Evolutionary conservation across 176 grass and related monocot genomes (phyloP).

Genomic region (Elaeis guineensis): DNA sequence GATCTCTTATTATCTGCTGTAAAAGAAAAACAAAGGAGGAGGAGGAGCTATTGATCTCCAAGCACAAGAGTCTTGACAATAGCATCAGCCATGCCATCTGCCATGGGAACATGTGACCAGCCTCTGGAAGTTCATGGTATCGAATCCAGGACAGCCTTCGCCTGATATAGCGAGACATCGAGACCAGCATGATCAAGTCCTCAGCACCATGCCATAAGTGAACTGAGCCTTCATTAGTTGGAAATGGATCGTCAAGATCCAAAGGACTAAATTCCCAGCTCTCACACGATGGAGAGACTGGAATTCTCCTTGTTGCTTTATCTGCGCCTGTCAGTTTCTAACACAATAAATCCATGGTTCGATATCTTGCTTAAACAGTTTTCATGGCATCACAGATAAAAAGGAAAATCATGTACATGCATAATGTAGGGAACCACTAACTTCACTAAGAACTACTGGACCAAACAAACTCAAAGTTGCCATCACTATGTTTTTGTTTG

Average conservation of each 20-base stretch:
- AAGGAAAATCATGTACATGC: too few species aligned
- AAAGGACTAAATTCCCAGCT: slow-evolving; percentile 75
- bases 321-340: slow-evolving; percentile 46
- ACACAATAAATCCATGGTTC: not conserved
- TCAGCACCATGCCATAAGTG: slow-evolving; percentile 78
- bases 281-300: slow-evolving; percentile 56
- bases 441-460: too few species aligned
- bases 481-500: too few species aligned
- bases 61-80: slow-evolving; percentile 51
- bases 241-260: slow-evolving; percentile 58
- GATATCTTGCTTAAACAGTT: too few species aligned
- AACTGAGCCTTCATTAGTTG: slow-evolving; percentile 51
- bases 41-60: slow-evolving; percentile 24
- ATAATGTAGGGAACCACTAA: too few species aligned
- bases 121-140: slow-evolving; percentile 59
- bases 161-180: slow-evolving; percentile 48
- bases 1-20: slow-evolving; percentile 12
- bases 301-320: slow-evolving; percentile 70
- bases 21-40: not conserved
- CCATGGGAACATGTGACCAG: slow-evolving; percentile 66
- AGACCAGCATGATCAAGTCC: slow-evolving; percentile 48
- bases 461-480: too few species aligned
- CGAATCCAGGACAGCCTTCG: slow-evolving; percentile 59
- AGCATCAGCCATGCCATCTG: slow-evolving; percentile 43
- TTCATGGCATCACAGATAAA: too few species aligned